A percentile compares a stretch with the other conserved stretches of the same genome.
phyloP scores from a whole-genome alignment of 805 yeast species.

The Sungouiozyma intestinalis region DNA sequence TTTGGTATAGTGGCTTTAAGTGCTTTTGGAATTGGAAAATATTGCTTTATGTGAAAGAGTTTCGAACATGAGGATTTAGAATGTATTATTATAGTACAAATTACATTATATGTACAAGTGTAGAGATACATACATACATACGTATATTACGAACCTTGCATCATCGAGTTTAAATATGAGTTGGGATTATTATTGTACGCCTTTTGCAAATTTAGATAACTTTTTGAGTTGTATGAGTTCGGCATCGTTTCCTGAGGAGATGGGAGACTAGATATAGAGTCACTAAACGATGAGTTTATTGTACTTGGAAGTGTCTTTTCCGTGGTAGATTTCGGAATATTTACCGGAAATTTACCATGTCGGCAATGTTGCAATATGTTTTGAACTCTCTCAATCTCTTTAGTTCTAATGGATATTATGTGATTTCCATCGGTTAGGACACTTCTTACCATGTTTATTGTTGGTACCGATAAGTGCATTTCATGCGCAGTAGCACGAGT shows the following conservation, averaged over 20 bases:
- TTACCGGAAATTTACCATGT: conserved; percentile 8
- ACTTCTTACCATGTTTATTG: conserved; percentile 7
- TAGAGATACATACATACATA: not conserved
- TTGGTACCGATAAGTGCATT: conserved; percentile 19
- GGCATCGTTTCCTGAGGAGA: not conserved
- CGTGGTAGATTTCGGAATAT: conserved; percentile 18
- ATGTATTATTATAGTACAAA: too few species aligned
- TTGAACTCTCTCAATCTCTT: conserved; percentile 12
- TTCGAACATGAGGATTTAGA: not conserved
- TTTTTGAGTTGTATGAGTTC: not conserved
- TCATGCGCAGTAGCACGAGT: conserved; percentile 25
- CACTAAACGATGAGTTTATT: conserved; percentile 14
- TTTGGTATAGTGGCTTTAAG: conserved; percentile 30
- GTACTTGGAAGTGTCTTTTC: conserved; percentile 18
- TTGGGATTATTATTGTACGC: not conserved
- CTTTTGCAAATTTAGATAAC: not conserved
- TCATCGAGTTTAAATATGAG: not conserved
- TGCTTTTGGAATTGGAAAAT: conserved; percentile 31
- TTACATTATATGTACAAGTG: too few species aligned
- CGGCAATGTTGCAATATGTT: conserved; percentile 17
- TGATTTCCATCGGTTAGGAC: conserved; percentile 5
- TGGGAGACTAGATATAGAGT: conserved; percentile 1
- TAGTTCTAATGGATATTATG: conserved; percentile 18
- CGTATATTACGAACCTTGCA: not conserved
- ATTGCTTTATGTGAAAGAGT: conserved; percentile 13